phyloP scores from a whole-genome alignment of 331 rosid genomes.

The Pyrus hybrid region DNA sequence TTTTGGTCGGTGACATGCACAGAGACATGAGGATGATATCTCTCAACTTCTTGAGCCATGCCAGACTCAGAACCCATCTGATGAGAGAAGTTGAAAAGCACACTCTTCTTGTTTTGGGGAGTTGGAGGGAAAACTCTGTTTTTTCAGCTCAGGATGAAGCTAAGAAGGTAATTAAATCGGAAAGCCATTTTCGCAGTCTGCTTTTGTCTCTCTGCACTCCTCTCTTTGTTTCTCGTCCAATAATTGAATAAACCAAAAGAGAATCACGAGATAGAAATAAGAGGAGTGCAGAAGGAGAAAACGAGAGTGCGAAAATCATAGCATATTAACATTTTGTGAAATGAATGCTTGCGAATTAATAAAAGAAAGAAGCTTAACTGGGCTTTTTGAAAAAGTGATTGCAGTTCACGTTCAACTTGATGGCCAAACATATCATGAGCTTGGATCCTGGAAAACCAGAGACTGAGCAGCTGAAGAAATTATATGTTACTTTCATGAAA shows the following conservation, averaged over 20 bases:
- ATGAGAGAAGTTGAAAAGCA: conserved; percentile 77
- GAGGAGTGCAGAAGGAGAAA: not conserved
- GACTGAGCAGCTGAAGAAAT: conserved; percentile 78
- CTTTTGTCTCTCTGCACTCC: not conserved
- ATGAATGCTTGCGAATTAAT: conserved; percentile 1
- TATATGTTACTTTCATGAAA: conserved; percentile 88
- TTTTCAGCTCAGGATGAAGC: conserved; percentile 95
- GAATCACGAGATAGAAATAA: not conserved
- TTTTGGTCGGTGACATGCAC: conserved; percentile 96
- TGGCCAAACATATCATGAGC: conserved; percentile 95
- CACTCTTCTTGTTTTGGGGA: conserved; percentile 54
- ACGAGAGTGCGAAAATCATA: not conserved
- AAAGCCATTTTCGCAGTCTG: not conserved
- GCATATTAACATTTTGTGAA: not conserved
- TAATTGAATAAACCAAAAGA: not conserved
- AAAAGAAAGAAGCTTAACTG: not conserved
- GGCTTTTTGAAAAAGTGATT: conserved; percentile 9
- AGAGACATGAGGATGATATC: conserved; percentile 82
- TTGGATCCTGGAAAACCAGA: conserved; percentile 79
- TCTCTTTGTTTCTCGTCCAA: not conserved
- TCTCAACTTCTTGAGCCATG: conserved; percentile 76
- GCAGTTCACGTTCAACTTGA: conserved; percentile 91
- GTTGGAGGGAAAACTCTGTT: conserved; percentile 54
- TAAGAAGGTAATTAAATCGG: conserved; percentile 46
- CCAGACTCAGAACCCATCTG: conserved; percentile 62